These are phyloP conservation scores for Amanita polypyramis DNA, from an alignment of 768 basidiomycete genomes.

Conservation along the genomic window DNA sequence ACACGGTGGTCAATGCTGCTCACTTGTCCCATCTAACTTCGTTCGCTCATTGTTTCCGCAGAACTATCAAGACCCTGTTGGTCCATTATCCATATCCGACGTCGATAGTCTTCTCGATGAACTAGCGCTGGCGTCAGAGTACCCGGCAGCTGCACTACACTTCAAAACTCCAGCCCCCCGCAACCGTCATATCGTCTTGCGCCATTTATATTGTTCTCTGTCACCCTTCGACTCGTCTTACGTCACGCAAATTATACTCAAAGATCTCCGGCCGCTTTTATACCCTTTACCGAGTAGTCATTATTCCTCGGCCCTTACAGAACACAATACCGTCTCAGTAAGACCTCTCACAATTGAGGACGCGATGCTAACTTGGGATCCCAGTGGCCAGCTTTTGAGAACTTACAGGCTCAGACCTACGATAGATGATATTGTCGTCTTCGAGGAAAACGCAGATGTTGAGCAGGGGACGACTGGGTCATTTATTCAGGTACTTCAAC, in stretches of 20 bases:
- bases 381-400: conserved; percentile 36
- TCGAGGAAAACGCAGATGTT: conserved; percentile 23
- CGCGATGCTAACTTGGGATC: conserved; percentile 70
- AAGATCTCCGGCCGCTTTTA: conserved; percentile 73
- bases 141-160: conserved; percentile 41
- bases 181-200: conserved; percentile 30
- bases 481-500: conserved; percentile 1
- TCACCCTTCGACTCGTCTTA: conserved; percentile 55
- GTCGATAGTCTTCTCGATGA: conserved; percentile 65
- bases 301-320: conserved; percentile 37
- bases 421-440: conserved; percentile 42
- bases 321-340: conserved; percentile 49
- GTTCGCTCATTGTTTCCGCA: background rate
- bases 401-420: conserved; percentile 46
- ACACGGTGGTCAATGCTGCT: background rate
- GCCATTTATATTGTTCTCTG: conserved; percentile 47
- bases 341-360: conserved; percentile 45
- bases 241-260: conserved; percentile 81
- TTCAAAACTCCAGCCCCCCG: conserved; percentile 19
- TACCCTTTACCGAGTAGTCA: conserved; percentile 51
- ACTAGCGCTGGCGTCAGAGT: conserved; percentile 58
- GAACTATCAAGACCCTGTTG: conserved; percentile 7
- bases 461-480: conserved; percentile 26
- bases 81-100: conserved; percentile 31
- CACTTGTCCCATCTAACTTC: conserved; percentile 26